Evolutionary conservation across 129 eudicot species (phyloP), one percentile per base, ranked within the genome.

Genomic region (Glebionis coronaria): DNA sequence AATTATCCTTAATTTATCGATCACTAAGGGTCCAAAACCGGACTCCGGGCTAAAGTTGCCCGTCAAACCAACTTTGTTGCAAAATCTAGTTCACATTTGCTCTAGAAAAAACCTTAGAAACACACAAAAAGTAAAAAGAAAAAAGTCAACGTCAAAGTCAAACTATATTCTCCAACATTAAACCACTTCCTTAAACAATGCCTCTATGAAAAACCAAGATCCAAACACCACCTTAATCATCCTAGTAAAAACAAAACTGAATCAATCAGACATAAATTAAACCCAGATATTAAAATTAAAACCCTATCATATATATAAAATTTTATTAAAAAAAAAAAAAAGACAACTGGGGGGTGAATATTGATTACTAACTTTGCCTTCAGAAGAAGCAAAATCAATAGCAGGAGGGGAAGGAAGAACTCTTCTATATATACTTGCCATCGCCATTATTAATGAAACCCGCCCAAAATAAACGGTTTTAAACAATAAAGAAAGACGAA

Each of bases 381-480:
- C 86, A 11, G 85, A 12, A 29, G 99, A 89, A 71, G 95, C 88
- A 23, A 94, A 94, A 72, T 94, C 99, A 51, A 90, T 81, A 31
- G 99, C 97, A 25, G 99, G 99, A 61, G 99, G 99, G 61, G 99
- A 84, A 10, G 99, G 99, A 25, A 94, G 95, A 38, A 90, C 60
- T 52, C 97, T 85, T 78, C 99, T 79, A 81, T 90, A 94, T 65
- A 94, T 61, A 10, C 97, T 81, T 18, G 97, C 88, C 88, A 81
- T 85, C 70, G 99, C 99, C 98, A 88, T 88, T 71, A 10, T 16
- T 31, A 25, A 35, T 29, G 49, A 23, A 53, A 1, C 61, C 69
- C 65, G 76, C 76, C 61, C 56, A 44, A 73, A 56, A 28, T 35
- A 20, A 50, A 69, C 50, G 61, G 67, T 56, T 76, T 67, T 46